Percentiles rank a stretch among this genome's conserved stretches.
These are phyloP conservation scores for Erysiphe pulchra DNA, from an alignment of 2,329 filamentous ascomycete species.

Conservation along the genomic window DNA sequence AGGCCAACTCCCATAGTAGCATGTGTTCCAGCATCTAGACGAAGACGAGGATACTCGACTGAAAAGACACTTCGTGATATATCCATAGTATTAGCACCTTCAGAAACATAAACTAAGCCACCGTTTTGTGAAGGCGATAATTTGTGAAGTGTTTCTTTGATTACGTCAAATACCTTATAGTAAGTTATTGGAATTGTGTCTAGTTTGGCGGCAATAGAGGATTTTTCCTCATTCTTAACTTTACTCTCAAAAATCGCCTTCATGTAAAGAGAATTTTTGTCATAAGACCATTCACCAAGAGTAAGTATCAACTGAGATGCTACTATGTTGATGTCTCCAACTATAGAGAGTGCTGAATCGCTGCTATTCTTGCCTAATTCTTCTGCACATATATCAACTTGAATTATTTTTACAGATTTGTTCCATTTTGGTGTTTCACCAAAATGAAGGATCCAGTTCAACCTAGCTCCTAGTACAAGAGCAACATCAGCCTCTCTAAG, in stretches of 20 bases:
- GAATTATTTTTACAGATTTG: slow-evolving; percentile 22
- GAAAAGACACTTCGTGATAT: slow-evolving; percentile 28
- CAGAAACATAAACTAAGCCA: slow-evolving; percentile 26
- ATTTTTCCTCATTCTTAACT: slow-evolving; percentile 21
- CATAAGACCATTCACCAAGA: slow-evolving; percentile 20
- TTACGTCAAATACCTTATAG: slow-evolving; percentile 23
- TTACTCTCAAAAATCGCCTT: slow-evolving; percentile 14
- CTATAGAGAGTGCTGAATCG: slow-evolving; percentile 20
- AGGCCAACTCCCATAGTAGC: slow-evolving; percentile 33
- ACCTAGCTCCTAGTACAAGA: slow-evolving; percentile 24
- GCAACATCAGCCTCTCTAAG: slow-evolving; percentile 27
- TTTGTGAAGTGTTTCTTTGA: slow-evolving; percentile 22
- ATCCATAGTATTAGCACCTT: slow-evolving; percentile 35
- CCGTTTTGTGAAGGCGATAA: slow-evolving; percentile 20
- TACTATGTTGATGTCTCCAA: slow-evolving; percentile 25
- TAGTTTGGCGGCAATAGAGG: slow-evolving; percentile 17
- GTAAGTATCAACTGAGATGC: slow-evolving; percentile 19
- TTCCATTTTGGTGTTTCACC: slow-evolving; percentile 28
- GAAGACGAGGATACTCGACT: slow-evolving; percentile 25
- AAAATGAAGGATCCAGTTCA: slow-evolving; percentile 33
- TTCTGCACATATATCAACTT: slow-evolving; percentile 26
- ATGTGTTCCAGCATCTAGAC: slow-evolving; percentile 30
- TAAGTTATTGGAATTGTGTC: slow-evolving; percentile 21
- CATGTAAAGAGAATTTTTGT: slow-evolving; percentile 14
- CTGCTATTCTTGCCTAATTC: slow-evolving; percentile 26